phyloP scores from a whole-genome alignment of 2,329 filamentous ascomycete species.

The Claviceps capensis region DNA sequence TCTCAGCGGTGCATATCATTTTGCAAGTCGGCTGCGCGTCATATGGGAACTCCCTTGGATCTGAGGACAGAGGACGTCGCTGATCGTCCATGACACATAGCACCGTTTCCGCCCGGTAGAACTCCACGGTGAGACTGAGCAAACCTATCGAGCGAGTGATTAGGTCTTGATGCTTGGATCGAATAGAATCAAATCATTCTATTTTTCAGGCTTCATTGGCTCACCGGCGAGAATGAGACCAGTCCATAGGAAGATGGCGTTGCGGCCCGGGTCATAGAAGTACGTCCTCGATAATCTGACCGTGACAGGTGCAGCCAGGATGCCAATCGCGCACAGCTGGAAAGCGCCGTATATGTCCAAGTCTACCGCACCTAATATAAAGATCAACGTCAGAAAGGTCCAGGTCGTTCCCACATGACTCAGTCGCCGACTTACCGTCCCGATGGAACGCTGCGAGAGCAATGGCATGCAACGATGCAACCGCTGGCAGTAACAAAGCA shows the following conservation, averaged over 20 bases:
- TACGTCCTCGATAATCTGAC: slow-evolving; percentile 49
- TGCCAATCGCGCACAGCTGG: slow-evolving; percentile 52
- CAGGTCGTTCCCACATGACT: background rate
- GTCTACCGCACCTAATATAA: slow-evolving; percentile 41
- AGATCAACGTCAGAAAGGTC: background rate
- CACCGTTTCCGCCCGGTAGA: slow-evolving; percentile 37
- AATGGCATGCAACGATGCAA: slow-evolving; percentile 50
- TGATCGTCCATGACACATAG: slow-evolving; percentile 27
- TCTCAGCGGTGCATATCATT: slow-evolving; percentile 29
- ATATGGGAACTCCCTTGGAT: slow-evolving; percentile 30
- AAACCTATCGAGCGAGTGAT: slow-evolving; percentile 27
- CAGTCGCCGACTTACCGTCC: slow-evolving; percentile 31
- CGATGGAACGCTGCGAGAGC: slow-evolving; percentile 45
- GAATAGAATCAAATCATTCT: background rate
- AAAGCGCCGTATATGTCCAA: slow-evolving; percentile 58
- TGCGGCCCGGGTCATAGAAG: slow-evolving; percentile 48
- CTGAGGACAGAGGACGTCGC: slow-evolving; percentile 21
- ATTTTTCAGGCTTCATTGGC: slow-evolving; percentile 7
- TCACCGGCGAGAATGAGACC: slow-evolving; percentile 44
- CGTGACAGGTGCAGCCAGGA: slow-evolving; percentile 48
- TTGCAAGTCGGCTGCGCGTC: slow-evolving; percentile 26
- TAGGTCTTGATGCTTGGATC: background rate
- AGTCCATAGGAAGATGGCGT: slow-evolving; percentile 55
- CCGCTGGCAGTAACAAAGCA: slow-evolving; percentile 46
- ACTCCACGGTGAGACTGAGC: slow-evolving; percentile 49